These are phyloP conservation scores for Colletotrichum tropicale DNA, from an alignment of 2,329 filamentous ascomycete genomes.

Conservation along the genomic window DNA sequence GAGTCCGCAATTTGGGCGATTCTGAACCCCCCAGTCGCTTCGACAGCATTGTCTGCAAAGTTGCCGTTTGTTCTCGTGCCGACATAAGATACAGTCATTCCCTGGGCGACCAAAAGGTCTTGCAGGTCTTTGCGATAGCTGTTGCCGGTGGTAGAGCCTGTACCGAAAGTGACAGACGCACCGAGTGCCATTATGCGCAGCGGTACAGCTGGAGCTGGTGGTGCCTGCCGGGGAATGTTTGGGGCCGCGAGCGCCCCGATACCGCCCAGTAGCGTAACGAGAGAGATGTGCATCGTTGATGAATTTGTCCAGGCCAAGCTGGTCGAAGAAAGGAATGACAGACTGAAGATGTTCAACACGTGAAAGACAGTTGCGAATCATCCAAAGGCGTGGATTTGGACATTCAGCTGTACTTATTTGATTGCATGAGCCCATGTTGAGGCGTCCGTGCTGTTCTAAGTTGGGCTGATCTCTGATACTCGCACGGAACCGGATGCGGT, in stretches of 20 bases:
- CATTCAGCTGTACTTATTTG: background rate
- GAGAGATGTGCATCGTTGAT: background rate
- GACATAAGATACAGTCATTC: conserved; percentile 2
- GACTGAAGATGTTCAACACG: background rate
- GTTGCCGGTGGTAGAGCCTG: conserved; percentile 33
- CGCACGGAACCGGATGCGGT: conserved; percentile 7
- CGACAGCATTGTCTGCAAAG: conserved; percentile 11
- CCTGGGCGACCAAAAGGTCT: conserved; percentile 4
- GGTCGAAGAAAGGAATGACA: too few relatives aligned
- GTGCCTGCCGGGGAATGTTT: background rate
- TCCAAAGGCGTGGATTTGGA: background rate
- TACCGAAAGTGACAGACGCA: conserved; percentile 14
- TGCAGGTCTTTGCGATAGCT: conserved; percentile 40
- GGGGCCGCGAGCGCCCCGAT: background rate
- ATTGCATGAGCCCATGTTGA: background rate
- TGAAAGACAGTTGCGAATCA: background rate
- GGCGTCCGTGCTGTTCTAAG: background rate
- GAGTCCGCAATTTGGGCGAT: conserved; percentile 11
- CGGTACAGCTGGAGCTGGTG: background rate
- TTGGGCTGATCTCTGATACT: conserved; percentile 7
- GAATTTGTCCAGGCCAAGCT: background rate
- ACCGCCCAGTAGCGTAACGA: background rate
- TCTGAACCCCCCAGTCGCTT: conserved; percentile 5
- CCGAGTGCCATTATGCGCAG: conserved; percentile 12
- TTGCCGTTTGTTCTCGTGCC: conserved; percentile 1